Base-by-base conservation (phyloP, 768 basidiomycete genomes). In the Lentinula raphanica region DNA sequence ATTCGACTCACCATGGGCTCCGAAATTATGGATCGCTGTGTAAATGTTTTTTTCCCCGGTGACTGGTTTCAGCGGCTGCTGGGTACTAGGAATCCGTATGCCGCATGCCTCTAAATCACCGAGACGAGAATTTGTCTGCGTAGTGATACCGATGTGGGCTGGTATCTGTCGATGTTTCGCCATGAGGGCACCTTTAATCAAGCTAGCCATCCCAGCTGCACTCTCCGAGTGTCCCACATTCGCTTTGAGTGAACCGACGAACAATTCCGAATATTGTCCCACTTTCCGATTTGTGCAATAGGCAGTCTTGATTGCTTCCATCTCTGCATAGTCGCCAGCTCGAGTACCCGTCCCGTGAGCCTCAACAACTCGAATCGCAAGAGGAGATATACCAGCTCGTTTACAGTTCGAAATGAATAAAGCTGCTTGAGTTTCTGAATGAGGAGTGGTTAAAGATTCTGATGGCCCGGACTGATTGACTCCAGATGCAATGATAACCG, bases 171-270 rank as follows among this genome's bases (percentile, higher is more conserved):
- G 9, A 48, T 57, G 35, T 32, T 38, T 57, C 15, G 36, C 27
- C 44, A 38, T 38, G 29, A 57, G 48, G n/a, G 36, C 27, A 31
- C 40, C 44, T 29, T 57, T 57, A 6, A 57, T 57, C 19, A 57
- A 38, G 36, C 56, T 57, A 31, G 44, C 44, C 31, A 57, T 46
- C 19, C 56, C 56, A 48, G 56, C 56, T 45, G 56, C 27, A 27
- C 42, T 48, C 44, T 57, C 56, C 21, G 56, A 57, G 44, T 57
- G 56, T n/a, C 56, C 56, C 9, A 57, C 45, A 31, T 57, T 57
- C 25, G 56, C 44, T 44, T 57, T 57, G 17, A 57, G 21, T 12
- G 56, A 57, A n/a, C 23, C 27, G 13, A 57, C 56, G 17, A 57
- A 38, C 13, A 57, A 45, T 45, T 57, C 8, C 21, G 42, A 21